Base-by-base conservation (phyloP, 2,329 filamentous ascomycete species). In the Stagonosporopsis rhizophila region DNA sequence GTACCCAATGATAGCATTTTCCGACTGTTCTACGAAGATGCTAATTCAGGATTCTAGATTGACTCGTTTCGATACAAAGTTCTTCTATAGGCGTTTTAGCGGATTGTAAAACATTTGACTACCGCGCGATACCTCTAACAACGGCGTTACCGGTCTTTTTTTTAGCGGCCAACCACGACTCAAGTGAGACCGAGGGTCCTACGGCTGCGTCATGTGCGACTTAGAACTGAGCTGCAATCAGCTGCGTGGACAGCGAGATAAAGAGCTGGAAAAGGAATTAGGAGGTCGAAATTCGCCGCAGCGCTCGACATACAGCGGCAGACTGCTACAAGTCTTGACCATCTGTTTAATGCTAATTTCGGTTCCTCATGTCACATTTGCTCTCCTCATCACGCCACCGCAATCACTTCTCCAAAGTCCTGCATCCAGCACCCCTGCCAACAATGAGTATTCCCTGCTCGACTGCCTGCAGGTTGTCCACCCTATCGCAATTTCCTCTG, bases 381-480 rank as follows among this genome's bases (percentile, higher is more conserved):
- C 67, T 60, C 35, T 55, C 19, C 53, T 66, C 22, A 53, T 61
- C 44, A 51, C 63, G 46, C 61, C 61, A 52, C 61, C 62, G 37
- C 59, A 60, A 30, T 52, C 63, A 37, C 38, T 54, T 46, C 41
- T 30, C 45, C 57, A 52, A 46, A 56, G 51, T 37, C 44, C 58
- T 47, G 53, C 61, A 32, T 56, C 71, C 54, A 58, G 42, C 49
- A 65, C 49, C 45, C 60, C 62, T 66, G 61, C 66, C 37, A 59
- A 64, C 20, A 69, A 70, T 60, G 56, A 64, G 25, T 66, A 66
- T 15, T 62, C 71, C 19, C 64, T 80, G 23, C 77, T 89, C 48
- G 81, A 89, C 63, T 88, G 87, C 67, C 87, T 92, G 65, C 84
- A 92, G 75, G 85, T 91, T 15, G 84, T 87, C 47, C 84, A 85